Evolutionary conservation across 2,329 filamentous ascomycete genomes (phyloP), one percentile per base, ranked within the genome.

Genomic region (Albifimbria verrucaria): DNA sequence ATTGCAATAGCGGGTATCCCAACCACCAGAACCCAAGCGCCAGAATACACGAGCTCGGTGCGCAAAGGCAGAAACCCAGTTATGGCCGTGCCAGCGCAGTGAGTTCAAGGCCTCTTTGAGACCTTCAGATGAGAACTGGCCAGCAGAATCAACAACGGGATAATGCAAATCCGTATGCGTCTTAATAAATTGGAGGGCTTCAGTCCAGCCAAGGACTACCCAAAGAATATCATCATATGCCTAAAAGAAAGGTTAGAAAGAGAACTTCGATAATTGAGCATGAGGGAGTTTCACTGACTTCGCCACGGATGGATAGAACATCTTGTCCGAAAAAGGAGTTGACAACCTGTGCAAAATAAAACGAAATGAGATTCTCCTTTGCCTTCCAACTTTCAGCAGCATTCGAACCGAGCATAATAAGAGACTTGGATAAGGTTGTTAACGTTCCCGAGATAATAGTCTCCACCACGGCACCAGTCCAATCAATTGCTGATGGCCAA

Each of bases 161-260:
- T 87, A 89, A 66, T 90, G 85, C 18, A 84, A 67, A 2, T 76
- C 71, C 2, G 82, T 83, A 65, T 95, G 90, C n/a, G 80, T 73
- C 26, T 84, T 74, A 49, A 93, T 82, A 65, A 96, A 92, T 59
- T 88, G 86, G 57, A 92, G 81, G 48, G 83, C 83, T 66, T 96
- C 90, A 50, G 97, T 75, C 92, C 93, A 97, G 57, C 88, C 90
- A 36, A 97, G 78, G 2, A 95, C 91, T 1, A 97, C 91, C 93
- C 93, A 97, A 3, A 96, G 81, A 74, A 96, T 96, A 68, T 97
- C 93, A 65, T 97, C 93, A 67, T 87, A 96, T 0, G 93, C 93
- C 75, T 94, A 2, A 1, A 5, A 3, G n/a, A 10, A 9, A 28
- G 25, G 24, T 10, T 10, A 28, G 18, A 10, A 39, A 3, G 50